phyloP scores from a whole-genome alignment of 768 basidiomycete species.

The Lentinus brumalis region DNA sequence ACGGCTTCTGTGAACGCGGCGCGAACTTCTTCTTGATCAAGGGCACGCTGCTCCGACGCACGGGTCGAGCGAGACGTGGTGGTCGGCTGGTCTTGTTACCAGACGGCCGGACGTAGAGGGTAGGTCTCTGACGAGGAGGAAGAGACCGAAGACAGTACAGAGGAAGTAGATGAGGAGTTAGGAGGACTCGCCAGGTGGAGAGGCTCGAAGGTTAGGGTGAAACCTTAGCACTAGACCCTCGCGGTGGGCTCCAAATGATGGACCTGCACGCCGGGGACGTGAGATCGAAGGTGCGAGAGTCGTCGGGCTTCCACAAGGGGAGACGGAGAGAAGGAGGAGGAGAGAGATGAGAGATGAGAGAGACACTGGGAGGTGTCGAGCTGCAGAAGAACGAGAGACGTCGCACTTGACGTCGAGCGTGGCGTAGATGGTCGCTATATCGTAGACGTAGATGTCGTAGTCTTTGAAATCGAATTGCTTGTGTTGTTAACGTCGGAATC shows the following conservation, averaged over 20 bases:
- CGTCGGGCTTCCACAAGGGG: no score
- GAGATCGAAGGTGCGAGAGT: no score
- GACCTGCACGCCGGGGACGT: no score
- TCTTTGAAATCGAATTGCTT: no score
- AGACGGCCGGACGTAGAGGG: not conserved
- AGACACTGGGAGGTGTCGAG: not conserved
- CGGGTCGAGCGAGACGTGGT: not conserved
- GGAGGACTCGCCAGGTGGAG: conserved; percentile 1
- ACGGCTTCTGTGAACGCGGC: not conserved
- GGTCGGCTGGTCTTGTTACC: not conserved
- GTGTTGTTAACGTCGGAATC: no score
- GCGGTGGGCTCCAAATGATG: conserved; percentile 18
- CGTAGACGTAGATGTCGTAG: no score
- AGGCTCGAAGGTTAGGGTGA: not conserved
- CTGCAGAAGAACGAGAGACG: no score
- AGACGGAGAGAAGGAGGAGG: no score
- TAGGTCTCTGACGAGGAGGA: not conserved
- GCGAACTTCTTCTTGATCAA: not conserved
- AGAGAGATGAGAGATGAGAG: no score
- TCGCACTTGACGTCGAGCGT: no score
- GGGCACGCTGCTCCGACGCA: not conserved
- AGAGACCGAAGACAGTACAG: not conserved
- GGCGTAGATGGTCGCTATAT: no score
- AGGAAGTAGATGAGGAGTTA: not conserved
- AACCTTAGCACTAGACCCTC: conserved; percentile 9